Conservation (phyloP, 805 yeast species). For the Lachancea mirantina region DNA sequence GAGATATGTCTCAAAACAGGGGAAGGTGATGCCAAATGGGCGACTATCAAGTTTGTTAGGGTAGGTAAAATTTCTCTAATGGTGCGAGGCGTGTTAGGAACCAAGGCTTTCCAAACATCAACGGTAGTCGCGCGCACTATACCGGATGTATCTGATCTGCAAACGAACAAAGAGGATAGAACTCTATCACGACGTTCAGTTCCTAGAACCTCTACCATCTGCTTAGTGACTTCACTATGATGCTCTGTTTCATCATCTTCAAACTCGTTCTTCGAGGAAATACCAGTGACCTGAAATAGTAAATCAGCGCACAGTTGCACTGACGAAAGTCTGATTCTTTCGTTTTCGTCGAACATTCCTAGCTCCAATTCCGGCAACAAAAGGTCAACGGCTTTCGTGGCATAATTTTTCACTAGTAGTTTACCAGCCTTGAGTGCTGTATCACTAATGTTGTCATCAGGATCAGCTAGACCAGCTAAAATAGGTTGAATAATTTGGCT, state of each 20-base stretch:
- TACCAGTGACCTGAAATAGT: constrained; percentile 89
- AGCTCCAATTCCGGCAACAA: constrained; percentile 87
- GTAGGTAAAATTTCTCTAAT: constrained; percentile 87
- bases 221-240: constrained; percentile 48
- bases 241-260: constrained; percentile 38
- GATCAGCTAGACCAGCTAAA: constrained; percentile 83
- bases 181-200: constrained; percentile 81
- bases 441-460: constrained; percentile 78
- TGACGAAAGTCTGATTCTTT: constrained; percentile 86
- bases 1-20: constrained; percentile 77
- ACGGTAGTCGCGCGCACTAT: constrained; percentile 83
- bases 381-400: constrained; percentile 85
- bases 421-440: constrained; percentile 90
- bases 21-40: constrained; percentile 76
- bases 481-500: constrained; percentile 85
- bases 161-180: constrained; percentile 77
- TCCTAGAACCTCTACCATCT: constrained; percentile 75
- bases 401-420: constrained; percentile 82
- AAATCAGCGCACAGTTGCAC: constrained; percentile 94
- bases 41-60: constrained; percentile 70
- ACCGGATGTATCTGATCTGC: constrained; percentile 87
- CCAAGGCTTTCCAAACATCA: constrained; percentile 95
- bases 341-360: constrained; percentile 75
- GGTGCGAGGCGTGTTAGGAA: constrained; percentile 91
- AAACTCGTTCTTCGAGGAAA: constrained; percentile 68